A percentile compares a stretch with the other conserved stretches of the same genome.
Conservation (phyloP, 352 stramenopile genomes). For the Globisporangium solare region DNA sequence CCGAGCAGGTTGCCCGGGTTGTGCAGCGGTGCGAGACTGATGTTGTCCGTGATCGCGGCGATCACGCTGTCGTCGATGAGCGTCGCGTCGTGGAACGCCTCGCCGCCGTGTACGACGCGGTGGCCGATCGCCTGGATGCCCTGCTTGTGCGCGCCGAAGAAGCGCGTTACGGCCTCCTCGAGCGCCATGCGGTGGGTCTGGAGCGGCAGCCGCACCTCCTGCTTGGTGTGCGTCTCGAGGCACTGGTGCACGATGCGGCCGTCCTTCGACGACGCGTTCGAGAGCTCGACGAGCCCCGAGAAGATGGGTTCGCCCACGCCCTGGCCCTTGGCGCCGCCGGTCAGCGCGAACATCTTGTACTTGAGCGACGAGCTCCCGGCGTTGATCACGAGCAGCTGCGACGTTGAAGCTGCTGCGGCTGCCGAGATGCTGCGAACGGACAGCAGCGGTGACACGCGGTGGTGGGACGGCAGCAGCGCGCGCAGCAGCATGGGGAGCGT, state of each 20-base stretch:
- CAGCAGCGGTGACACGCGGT: neutral
- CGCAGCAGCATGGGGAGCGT: neutral
- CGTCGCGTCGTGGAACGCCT: slow-evolving; percentile 59
- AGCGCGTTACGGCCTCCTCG: slow-evolving; percentile 50
- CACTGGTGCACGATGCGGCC: slow-evolving; percentile 68
- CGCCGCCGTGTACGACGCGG: slow-evolving; percentile 85
- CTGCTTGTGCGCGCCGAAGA: slow-evolving; percentile 47
- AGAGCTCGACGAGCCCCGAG: slow-evolving; percentile 74
- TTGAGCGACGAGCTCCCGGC: slow-evolving; percentile 81
- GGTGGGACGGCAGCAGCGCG: no score
- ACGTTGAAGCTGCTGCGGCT: slow-evolving; percentile 11
- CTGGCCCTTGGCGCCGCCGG: slow-evolving; percentile 11
- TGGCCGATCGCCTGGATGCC: slow-evolving; percentile 79
- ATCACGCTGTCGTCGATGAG: slow-evolving; percentile 50
- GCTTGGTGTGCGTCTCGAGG: slow-evolving; percentile 38
- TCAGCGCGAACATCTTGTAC: slow-evolving; percentile 76
- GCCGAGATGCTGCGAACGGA: neutral
- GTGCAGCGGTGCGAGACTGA: slow-evolving; percentile 76
- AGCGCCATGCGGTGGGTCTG: slow-evolving; percentile 55
- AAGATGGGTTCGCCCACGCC: slow-evolving; percentile 57
- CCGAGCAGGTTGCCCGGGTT: slow-evolving; percentile 85
- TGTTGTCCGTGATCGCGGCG: slow-evolving; percentile 53
- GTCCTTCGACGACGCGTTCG: slow-evolving; percentile 47
- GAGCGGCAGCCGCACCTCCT: slow-evolving; percentile 44
- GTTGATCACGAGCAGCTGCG: slow-evolving; percentile 69